A percentile compares a stretch with the other conserved stretches of the same genome.
These are phyloP conservation scores for Aotearoamyces nothofagi DNA, from an alignment of 2,329 filamentous ascomycete genomes.

Conservation along the genomic window DNA sequence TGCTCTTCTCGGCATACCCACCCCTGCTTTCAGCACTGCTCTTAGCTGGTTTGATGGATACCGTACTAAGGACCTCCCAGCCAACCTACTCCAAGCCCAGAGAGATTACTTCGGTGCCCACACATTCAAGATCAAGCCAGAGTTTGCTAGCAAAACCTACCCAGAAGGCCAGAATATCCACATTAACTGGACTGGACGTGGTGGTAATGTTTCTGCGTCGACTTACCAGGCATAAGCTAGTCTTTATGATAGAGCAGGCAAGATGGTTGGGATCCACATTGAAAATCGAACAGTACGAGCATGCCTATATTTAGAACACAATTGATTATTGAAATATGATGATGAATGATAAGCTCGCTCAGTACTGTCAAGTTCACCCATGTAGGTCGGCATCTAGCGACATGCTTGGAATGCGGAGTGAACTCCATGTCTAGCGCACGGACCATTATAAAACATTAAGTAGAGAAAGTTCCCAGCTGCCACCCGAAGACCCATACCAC, in stretches of 20 bases:
- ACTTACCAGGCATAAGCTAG: constrained; percentile 78
- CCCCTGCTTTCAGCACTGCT: constrained; percentile 90
- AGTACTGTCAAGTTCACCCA: no score
- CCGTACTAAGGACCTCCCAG: constrained; percentile 90
- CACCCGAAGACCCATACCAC: no score
- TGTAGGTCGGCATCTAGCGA: no score
- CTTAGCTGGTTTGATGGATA: constrained; percentile 98
- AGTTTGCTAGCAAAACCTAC: constrained; percentile 64
- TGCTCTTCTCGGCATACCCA: constrained; percentile 88
- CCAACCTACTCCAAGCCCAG: constrained; percentile 97
- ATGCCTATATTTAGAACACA: constrained; percentile 8
- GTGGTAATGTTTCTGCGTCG: constrained; percentile 91
- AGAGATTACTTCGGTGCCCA: constrained; percentile 98
- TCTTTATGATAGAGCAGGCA: no score
- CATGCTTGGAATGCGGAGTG: no score
- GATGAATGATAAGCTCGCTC: no score
- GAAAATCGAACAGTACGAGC: no score
- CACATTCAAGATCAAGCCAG: constrained; percentile 80
- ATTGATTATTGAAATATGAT: constrained; percentile 1
- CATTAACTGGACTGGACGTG: constrained; percentile 99
- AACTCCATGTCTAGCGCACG: no score
- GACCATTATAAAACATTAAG: no score
- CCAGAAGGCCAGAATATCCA: constrained; percentile 78
- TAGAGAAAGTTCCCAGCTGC: no score
- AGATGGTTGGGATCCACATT: no score